These are phyloP conservation scores for Alternaria sp. DNA, from an alignment of 2,329 filamentous ascomycete species.

Conservation along the genomic window DNA sequence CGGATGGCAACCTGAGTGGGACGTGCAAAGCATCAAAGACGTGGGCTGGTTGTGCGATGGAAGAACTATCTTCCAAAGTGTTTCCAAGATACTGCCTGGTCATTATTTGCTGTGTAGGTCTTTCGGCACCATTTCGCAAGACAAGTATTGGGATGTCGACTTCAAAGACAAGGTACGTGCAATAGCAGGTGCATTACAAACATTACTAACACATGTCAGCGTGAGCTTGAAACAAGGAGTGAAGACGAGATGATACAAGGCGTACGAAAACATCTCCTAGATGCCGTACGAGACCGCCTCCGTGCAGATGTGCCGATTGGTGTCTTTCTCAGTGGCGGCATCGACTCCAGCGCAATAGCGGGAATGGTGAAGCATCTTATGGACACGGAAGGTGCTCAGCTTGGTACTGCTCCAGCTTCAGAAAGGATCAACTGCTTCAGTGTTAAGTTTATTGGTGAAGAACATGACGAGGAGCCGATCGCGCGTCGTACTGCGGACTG, in stretches of 20 bases:
- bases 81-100: slow-evolving; percentile 49
- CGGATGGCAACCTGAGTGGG: slow-evolving; percentile 64
- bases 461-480: slow-evolving; percentile 53
- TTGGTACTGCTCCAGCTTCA: slow-evolving; percentile 55
- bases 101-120: slow-evolving; percentile 37
- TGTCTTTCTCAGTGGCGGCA: slow-evolving; percentile 65
- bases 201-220: slow-evolving; percentile 7
- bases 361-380: slow-evolving; percentile 62
- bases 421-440: slow-evolving; percentile 57
- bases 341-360: slow-evolving; percentile 66
- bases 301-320: slow-evolving; percentile 67
- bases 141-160: slow-evolving; percentile 63
- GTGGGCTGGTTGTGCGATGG: slow-evolving; percentile 57
- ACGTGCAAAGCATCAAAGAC: slow-evolving; percentile 58
- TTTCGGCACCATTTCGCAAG: slow-evolving; percentile 51
- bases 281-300: slow-evolving; percentile 63
- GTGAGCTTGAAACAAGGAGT: slow-evolving; percentile 53
- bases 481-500: slow-evolving; percentile 60
- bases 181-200: too few species aligned
- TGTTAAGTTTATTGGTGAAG: slow-evolving; percentile 61
- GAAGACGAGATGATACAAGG: slow-evolving; percentile 62
- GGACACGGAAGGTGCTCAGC: slow-evolving; percentile 53
- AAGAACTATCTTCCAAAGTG: slow-evolving; percentile 61
- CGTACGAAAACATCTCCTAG: slow-evolving; percentile 61
- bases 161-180: slow-evolving; percentile 61